Evolutionary conservation across 805 yeast species (phyloP).

Genomic region (Blastobotrys parvus): DNA sequence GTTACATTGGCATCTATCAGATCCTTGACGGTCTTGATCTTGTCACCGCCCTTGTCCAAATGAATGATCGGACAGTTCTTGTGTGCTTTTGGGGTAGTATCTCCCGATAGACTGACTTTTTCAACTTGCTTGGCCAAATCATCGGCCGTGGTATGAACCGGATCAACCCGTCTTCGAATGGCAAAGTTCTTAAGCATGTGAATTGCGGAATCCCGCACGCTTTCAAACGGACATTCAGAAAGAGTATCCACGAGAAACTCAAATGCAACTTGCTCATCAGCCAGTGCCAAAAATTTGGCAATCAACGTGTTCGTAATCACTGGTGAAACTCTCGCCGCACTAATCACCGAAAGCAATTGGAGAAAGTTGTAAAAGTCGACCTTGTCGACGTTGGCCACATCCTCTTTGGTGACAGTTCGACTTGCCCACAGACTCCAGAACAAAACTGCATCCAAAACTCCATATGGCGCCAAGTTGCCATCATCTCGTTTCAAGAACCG

Average conservation of each 20-base stretch:
- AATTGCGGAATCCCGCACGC: slow-evolving; percentile 50
- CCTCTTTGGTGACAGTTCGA: slow-evolving; percentile 17
- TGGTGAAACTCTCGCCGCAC: slow-evolving; percentile 31
- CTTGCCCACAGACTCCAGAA: slow-evolving; percentile 29
- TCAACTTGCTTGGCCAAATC: background rate
- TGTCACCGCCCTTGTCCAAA: background rate
- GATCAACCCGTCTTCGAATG: slow-evolving; percentile 4
- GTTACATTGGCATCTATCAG: background rate
- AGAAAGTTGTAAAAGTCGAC: slow-evolving; percentile 32
- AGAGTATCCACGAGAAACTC: slow-evolving; percentile 57
- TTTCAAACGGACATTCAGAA: slow-evolving; percentile 54
- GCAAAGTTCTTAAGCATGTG: slow-evolving; percentile 60
- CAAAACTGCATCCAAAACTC: slow-evolving; percentile 28
- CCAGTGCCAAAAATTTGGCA: slow-evolving; percentile 50
- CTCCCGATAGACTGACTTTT: background rate
- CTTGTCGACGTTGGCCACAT: slow-evolving; percentile 26
- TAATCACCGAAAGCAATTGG: slow-evolving; percentile 34
- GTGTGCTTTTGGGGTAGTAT: background rate
- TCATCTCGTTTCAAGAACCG: slow-evolving; percentile 17
- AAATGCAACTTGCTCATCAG: slow-evolving; percentile 51
- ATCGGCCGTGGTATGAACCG: background rate
- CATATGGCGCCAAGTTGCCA: slow-evolving; percentile 22
- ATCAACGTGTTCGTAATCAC: slow-evolving; percentile 48
- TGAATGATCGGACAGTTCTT: background rate
- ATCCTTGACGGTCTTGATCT: background rate